Evolutionary conservation across 176 grass and related monocot genomes (phyloP), one percentile per base, ranked within the genome.

Genomic region (Bothriochloa decipiens): DNA sequence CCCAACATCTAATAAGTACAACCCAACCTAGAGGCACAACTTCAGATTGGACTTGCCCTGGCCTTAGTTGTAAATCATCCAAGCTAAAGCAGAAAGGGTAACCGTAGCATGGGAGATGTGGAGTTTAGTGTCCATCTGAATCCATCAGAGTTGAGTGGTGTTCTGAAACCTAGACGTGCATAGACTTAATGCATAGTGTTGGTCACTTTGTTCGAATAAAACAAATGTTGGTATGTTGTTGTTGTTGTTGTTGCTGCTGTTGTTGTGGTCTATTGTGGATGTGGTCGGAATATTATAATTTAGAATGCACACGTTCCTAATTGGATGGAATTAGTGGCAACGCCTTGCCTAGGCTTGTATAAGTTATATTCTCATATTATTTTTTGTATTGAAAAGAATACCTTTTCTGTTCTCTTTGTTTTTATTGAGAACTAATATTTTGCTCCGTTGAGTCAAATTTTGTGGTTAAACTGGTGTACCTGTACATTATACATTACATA

Each of bases 111-210:
- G 26, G 61, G 60, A 67, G 5, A 29, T 26, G 45, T 62, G 45
- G 17, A 41, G 23, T 86, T 86, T 55, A 67, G 58, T 81, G 11
- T 60, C 25, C 20, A 81, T 27, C 43, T 86, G 29, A 81, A 66
- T 42, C 76, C 5, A 53, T 26, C 45, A 55, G 39, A 74, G 33
- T 65, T 43, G 45, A 25, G 8, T 43, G 45, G 53, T 75, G 35
- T 22, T 27, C 65, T 52, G 47, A 52, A 35, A 86, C 27, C 36
- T 58, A 75, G 45, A 8, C 14, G 29, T 7, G 3, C 27, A 18
- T 40, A 27, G 14, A 8, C 63, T 42, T 42, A 27, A 20, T 63
- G 2, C 47, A 7, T 29, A 26, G 2, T 26, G 58, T 26, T 62
- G 11, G 58, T 26, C 23, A 12, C 18, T 62, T 62, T 26, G 9